A percentile compares a stretch with the other conserved stretches of the same genome.
These are phyloP conservation scores for Cladobotryum protrusum DNA, from an alignment of 2,329 filamentous ascomycete genomes.

Conservation along the genomic window DNA sequence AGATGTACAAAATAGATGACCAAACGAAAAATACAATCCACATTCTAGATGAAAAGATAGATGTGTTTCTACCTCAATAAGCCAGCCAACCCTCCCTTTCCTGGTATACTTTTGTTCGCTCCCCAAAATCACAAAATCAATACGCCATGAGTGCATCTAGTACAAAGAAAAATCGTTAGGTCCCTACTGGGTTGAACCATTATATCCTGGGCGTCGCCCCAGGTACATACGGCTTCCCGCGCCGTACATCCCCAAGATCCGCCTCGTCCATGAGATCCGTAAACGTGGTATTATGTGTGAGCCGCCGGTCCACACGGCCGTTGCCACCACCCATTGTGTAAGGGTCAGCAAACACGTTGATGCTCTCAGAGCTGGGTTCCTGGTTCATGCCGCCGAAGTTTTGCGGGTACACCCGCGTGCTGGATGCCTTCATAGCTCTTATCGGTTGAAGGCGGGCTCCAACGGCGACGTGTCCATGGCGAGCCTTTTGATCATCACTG, in stretches of 20 bases:
- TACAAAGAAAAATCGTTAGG: not conserved
- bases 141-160: not conserved
- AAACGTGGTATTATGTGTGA: conserved; percentile 41
- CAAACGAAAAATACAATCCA: not conserved
- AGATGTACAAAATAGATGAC: not conserved
- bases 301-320: conserved; percentile 12
- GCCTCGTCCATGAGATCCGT: conserved; percentile 48
- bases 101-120: not conserved
- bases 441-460: conserved; percentile 29
- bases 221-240: conserved; percentile 38
- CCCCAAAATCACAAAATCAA: not conserved
- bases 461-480: conserved; percentile 20
- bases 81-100: too few species aligned
- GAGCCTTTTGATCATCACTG: conserved; percentile 20
- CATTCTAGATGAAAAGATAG: not conserved
- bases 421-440: conserved; percentile 31
- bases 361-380: conserved; percentile 43
- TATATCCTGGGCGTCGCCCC: conserved; percentile 26
- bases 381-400: conserved; percentile 23
- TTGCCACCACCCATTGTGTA: conserved; percentile 30
- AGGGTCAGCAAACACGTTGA: conserved; percentile 48
- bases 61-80: not conserved
- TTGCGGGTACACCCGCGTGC: conserved; percentile 26
- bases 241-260: conserved; percentile 35
- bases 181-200: not conserved